Evolutionary conservation across 1,284 basidiomycete genomes (phyloP).

Genomic region (Gymnopus androsaceus): DNA sequence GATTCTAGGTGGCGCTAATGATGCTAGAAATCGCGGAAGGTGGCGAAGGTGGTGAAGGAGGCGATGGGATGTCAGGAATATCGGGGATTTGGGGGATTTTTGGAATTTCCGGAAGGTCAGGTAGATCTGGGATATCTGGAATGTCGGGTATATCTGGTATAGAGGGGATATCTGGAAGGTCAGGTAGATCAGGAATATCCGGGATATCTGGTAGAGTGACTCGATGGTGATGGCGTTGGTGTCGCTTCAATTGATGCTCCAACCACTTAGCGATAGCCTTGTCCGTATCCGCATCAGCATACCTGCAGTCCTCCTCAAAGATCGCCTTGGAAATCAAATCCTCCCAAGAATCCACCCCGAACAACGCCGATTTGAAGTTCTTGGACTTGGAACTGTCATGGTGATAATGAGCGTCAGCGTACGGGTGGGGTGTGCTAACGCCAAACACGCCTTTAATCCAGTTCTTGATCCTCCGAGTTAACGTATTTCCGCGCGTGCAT

Average conservation of each 20-base stretch:
- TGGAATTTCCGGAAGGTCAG: background rate
- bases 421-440: background rate
- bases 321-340: background rate
- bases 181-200: background rate
- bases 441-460: slow-evolving; percentile 9
- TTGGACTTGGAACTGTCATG: no score
- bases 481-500: background rate
- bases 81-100: background rate
- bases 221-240: no score
- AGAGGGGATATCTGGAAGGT: background rate
- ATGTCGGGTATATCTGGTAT: background rate
- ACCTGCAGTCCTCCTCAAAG: no score
- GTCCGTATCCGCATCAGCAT: background rate
- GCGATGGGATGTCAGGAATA: background rate
- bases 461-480: background rate
- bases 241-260: background rate
- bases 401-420: no score
- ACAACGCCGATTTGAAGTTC: no score
- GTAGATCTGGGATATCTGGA: background rate
- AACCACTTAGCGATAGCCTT: slow-evolving; percentile 3
- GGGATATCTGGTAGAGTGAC: background rate
- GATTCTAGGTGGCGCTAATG: background rate
- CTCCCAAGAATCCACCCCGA: slow-evolving; percentile 4
- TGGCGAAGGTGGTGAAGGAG: background rate
- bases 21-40: background rate